Percentiles rank a stretch among this genome's conserved stretches.
phyloP scores from a whole-genome alignment of 139 green algal genomes.

The Micractinium sp. region DNA sequence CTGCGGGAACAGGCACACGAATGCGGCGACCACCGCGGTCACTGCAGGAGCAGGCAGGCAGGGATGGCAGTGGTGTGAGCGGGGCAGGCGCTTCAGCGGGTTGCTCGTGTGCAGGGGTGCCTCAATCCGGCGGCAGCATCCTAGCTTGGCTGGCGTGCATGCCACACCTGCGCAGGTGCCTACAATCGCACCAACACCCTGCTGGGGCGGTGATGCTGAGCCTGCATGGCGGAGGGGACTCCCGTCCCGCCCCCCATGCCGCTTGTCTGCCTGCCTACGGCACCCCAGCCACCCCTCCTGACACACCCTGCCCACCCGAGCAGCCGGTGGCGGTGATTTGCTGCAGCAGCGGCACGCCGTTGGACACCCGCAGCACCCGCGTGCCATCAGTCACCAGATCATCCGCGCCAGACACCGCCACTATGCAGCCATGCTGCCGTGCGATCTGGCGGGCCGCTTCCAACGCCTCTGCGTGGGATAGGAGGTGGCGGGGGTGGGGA shows the following conservation, averaged over 20 bases:
- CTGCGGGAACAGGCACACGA: slow-evolving; percentile 57
- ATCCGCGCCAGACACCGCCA: slow-evolving; percentile 72
- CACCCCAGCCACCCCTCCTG: background rate
- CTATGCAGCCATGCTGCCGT: slow-evolving; percentile 58
- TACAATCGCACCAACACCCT: too few species aligned
- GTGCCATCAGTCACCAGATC: slow-evolving; percentile 79
- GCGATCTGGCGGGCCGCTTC: slow-evolving; percentile 59
- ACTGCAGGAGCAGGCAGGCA: slow-evolving; percentile 36
- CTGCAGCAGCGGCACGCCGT: slow-evolving; percentile 71
- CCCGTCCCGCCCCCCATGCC: too few species aligned
- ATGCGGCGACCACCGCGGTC: slow-evolving; percentile 81
- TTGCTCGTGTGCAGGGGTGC: background rate
- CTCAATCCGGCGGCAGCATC: background rate
- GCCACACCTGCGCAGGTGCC: too few species aligned
- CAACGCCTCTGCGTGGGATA: slow-evolving; percentile 57
- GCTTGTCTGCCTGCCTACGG: background rate
- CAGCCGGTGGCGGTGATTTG: slow-evolving; percentile 83
- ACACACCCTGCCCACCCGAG: slow-evolving; percentile 25
- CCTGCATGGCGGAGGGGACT: too few species aligned
- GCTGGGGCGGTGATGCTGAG: too few species aligned
- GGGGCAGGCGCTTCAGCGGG: background rate
- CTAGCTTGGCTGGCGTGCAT: too few species aligned
- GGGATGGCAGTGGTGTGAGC: background rate
- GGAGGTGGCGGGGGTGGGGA: background rate
- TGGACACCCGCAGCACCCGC: slow-evolving; percentile 55